These are phyloP conservation scores for Syncephalis fuscata DNA, from an alignment of 371 early-diverging fungal species.

Conservation along the genomic window DNA sequence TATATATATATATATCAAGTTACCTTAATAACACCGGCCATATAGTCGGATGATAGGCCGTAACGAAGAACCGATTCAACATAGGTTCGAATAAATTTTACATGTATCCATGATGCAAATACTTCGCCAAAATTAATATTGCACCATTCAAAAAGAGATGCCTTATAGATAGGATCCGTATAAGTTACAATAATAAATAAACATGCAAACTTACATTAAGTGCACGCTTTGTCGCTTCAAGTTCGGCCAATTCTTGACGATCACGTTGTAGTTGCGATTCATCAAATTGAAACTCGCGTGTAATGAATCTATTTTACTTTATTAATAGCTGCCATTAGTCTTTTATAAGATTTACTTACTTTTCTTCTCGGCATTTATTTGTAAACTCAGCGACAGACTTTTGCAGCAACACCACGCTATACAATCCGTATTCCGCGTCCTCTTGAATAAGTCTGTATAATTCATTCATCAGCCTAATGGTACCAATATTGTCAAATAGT, in stretches of 20 bases:
- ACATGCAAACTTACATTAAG: conserved; percentile 26
- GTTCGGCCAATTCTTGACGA: conserved; percentile 51
- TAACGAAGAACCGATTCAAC: conserved; percentile 93
- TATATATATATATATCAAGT: too few relatives aligned
- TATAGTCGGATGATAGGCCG: conserved; percentile 90
- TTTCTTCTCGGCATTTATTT: conserved; percentile 71
- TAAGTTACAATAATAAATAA: neutral
- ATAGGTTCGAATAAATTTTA: conserved; percentile 84
- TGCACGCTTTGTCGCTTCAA: conserved; percentile 59
- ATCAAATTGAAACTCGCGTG: conserved; percentile 87
- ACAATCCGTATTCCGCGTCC: conserved; percentile 87
- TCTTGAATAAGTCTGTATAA: conserved; percentile 55
- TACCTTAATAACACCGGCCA: conserved; percentile 64
- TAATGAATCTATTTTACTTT: conserved; percentile 42
- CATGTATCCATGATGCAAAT: conserved; percentile 82
- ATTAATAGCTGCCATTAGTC: neutral
- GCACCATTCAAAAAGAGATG: conserved; percentile 14
- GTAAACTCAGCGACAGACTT: conserved; percentile 77
- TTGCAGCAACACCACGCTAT: conserved; percentile 76
- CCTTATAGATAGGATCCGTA: too few relatives aligned
- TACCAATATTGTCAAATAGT: neutral
- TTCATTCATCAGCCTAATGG: neutral
- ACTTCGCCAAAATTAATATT: conserved; percentile 89
- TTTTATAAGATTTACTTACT: conserved; percentile 22
- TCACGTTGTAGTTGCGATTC: conserved; percentile 57